Conservation (phyloP, 2,329 filamentous ascomycete species). For the Stemphylium lycopersici region DNA sequence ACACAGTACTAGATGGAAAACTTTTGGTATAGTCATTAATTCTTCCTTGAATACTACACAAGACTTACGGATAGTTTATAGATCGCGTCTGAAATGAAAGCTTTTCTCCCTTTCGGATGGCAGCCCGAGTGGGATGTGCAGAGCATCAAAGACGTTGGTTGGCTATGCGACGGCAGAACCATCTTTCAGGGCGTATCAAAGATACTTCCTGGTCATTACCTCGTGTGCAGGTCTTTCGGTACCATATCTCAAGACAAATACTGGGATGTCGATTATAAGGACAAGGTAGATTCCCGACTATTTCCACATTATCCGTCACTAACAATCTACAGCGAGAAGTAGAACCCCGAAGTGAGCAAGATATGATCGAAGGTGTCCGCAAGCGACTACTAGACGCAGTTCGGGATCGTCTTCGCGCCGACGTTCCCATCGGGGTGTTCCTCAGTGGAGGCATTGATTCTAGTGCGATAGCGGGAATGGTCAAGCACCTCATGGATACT, state of each 20-base stretch:
- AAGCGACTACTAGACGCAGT: slow-evolving; percentile 59
- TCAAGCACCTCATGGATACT: slow-evolving; percentile 53
- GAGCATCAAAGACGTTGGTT: slow-evolving; percentile 53
- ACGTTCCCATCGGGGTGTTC: slow-evolving; percentile 64
- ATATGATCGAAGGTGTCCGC: slow-evolving; percentile 59
- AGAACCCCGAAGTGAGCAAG: slow-evolving; percentile 56
- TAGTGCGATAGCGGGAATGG: slow-evolving; percentile 63
- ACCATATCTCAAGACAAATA: slow-evolving; percentile 54
- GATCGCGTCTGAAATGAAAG: slow-evolving; percentile 57
- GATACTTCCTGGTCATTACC: slow-evolving; percentile 30
- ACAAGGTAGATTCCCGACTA: slow-evolving; percentile 52
- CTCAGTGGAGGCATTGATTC: slow-evolving; percentile 65
- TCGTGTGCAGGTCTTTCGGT: slow-evolving; percentile 40
- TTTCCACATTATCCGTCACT: neutral
- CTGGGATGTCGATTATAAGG: slow-evolving; percentile 60
- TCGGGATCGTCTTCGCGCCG: slow-evolving; percentile 60
- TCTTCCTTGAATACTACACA: neutral
- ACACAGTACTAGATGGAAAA: slow-evolving; percentile 50
- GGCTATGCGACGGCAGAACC: slow-evolving; percentile 55
- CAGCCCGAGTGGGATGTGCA: slow-evolving; percentile 60
- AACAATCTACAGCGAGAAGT: slow-evolving; percentile 16
- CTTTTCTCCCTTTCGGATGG: slow-evolving; percentile 59
- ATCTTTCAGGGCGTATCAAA: slow-evolving; percentile 59
- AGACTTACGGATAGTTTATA: neutral
- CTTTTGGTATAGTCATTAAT: slow-evolving; percentile 43